Base-by-base conservation (phyloP, 306 rosid genomes). In the Castanospermum australe region DNA sequence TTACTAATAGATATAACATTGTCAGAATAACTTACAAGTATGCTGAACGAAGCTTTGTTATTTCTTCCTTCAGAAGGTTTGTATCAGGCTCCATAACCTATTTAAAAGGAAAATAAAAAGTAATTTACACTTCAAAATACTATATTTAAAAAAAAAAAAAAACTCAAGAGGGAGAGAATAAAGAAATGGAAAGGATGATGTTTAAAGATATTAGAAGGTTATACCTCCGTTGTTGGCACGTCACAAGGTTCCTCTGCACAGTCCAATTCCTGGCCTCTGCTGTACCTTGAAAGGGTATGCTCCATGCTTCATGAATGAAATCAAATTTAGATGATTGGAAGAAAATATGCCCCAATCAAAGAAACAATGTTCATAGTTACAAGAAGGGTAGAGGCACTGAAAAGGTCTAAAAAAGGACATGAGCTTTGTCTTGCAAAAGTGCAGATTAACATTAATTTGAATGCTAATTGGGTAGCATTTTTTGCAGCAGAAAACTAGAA, bases 271-370 rank as follows among this genome's bases (percentile, higher is more conserved):
- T 42, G 11, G 4, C 82, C 79, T 70, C 68, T 84, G 35, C 67
- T 75, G 81, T 92, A 90, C 75, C 91, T 89, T 67, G 87, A 65
- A 56, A 92, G 82, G 10, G 81, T 87, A 4, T 87, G 92, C 38
- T 88, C 88, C 96, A 90, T 89, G 89, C 97, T 90, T 78, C 83
- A 82, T 71, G 14, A 47, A 84, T 70, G 56, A 79, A 83, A 36
- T 15, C 36, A 45, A 12, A 60, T 28, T 56, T 63, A 47, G 24
- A 5, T 81, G 45, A 52, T 67, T 35, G 38, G 65, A 81, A 79
- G 15, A 47, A 71, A 74, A 41, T 5, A 51, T 24, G 38, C 7
- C 50, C 17, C 56, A 42, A 2, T 52, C 21, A 32, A 21, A 54
- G 45, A 17, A 30, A 67, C 10, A 4, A 17, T 54, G 55, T 42